phyloP scores from a whole-genome alignment of 2,329 filamentous ascomycete genomes.

The Colletotrichum navitas region DNA sequence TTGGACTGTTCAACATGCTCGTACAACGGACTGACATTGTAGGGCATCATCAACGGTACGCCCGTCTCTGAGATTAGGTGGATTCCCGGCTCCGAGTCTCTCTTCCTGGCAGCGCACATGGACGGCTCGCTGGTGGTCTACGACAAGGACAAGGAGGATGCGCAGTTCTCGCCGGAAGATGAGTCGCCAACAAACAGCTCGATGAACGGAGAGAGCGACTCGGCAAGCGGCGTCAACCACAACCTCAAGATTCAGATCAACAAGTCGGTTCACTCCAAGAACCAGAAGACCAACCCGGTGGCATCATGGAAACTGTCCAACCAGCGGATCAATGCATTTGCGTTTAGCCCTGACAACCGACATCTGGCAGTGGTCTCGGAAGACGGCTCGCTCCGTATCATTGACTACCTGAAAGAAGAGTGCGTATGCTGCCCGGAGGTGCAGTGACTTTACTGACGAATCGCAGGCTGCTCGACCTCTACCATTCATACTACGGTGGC shows the following conservation, averaged over 20 bases:
- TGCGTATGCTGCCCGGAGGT: conserved; percentile 57
- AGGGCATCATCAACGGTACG: conserved; percentile 88
- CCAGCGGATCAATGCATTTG: conserved; percentile 89
- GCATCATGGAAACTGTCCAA: conserved; percentile 94
- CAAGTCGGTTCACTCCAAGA: conserved; percentile 94
- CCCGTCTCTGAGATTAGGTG: conserved; percentile 90
- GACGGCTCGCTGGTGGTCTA: conserved; percentile 94
- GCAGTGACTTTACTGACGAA: conserved; percentile 21
- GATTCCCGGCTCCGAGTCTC: conserved; percentile 93
- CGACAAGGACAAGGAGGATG: conserved; percentile 96
- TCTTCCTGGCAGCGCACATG: conserved; percentile 92
- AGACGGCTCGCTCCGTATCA: conserved; percentile 88
- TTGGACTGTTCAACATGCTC: conserved; percentile 1
- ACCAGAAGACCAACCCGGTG: conserved; percentile 93
- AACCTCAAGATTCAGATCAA: conserved; percentile 75
- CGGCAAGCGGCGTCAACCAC: conserved; percentile 50
- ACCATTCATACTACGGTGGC: conserved; percentile 92
- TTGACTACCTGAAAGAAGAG: conserved; percentile 94
- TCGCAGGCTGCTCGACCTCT: conserved; percentile 83
- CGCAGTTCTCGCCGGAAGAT: conserved; percentile 80
- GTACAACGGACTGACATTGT: conserved; percentile 35
- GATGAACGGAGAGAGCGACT: conserved; percentile 51
- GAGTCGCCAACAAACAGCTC: conserved; percentile 55
- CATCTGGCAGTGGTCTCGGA: conserved; percentile 93
- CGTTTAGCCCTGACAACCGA: conserved; percentile 89